phyloP scores from a whole-genome alignment of 768 basidiomycete genomes.

The Melanogaster broomeanus region DNA sequence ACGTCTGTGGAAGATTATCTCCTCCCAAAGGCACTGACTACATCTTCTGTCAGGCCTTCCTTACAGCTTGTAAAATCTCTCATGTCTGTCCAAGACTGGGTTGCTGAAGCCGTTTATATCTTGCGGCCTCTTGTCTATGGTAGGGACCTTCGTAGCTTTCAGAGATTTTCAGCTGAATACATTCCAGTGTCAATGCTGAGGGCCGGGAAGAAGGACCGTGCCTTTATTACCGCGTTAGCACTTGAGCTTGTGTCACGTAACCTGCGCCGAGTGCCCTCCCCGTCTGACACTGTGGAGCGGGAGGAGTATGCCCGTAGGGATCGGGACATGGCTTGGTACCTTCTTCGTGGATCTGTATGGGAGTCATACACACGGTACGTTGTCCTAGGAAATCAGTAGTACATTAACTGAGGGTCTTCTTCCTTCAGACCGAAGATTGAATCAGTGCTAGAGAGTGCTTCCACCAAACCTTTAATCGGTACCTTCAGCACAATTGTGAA shows the following conservation, averaged over 20 bases:
- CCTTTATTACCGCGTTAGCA: slow-evolving; percentile 62
- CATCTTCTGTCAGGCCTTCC: slow-evolving; percentile 71
- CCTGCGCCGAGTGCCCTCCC: slow-evolving; percentile 66
- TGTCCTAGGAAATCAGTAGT: slow-evolving; percentile 2
- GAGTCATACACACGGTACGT: slow-evolving; percentile 68
- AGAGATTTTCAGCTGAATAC: slow-evolving; percentile 1
- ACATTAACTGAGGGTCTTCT: neutral
- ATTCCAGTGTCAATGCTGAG: slow-evolving; percentile 25
- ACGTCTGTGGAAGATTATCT: slow-evolving; percentile 76
- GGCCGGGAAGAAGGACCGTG: slow-evolving; percentile 43
- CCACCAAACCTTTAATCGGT: slow-evolving; percentile 63
- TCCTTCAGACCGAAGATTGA: slow-evolving; percentile 74
- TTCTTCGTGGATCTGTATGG: slow-evolving; percentile 88
- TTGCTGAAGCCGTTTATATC: slow-evolving; percentile 70
- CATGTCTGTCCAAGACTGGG: slow-evolving; percentile 68
- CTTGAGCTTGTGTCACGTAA: slow-evolving; percentile 77
- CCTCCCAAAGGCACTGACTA: slow-evolving; percentile 77
- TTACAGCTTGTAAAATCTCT: slow-evolving; percentile 64
- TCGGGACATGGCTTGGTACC: slow-evolving; percentile 79
- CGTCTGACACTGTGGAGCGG: slow-evolving; percentile 65
- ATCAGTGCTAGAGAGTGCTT: slow-evolving; percentile 54
- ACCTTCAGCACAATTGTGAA: slow-evolving; percentile 68
- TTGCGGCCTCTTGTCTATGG: slow-evolving; percentile 79
- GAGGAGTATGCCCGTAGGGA: slow-evolving; percentile 83
- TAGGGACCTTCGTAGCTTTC: slow-evolving; percentile 32